A percentile compares a stretch with the other conserved stretches of the same genome.
Evolutionary conservation across 2,329 filamentous ascomycete genomes (phyloP).

Genomic region (Pseudopithomyces chartarum): DNA sequence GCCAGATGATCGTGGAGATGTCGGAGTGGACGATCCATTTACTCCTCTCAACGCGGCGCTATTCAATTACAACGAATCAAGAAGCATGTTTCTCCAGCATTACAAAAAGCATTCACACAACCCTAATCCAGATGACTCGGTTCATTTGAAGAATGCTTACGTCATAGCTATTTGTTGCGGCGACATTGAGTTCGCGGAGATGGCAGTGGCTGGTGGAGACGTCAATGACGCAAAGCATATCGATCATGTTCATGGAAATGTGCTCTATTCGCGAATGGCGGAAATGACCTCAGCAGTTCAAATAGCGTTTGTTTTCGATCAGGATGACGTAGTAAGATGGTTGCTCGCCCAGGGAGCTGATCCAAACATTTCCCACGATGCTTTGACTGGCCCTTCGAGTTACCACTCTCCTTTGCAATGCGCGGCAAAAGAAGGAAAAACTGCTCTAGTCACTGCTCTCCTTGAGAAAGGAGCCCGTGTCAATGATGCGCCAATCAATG

Average conservation of each 20-base stretch:
- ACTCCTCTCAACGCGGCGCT: not conserved
- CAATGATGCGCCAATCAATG: not conserved
- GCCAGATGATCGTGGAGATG: not conserved
- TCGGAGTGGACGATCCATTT: too few relatives aligned
- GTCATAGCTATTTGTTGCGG: not conserved
- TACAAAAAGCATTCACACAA: not conserved
- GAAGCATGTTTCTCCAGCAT: not conserved
- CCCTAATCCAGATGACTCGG: not conserved
- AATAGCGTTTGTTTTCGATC: not conserved
- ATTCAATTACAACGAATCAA: not conserved
- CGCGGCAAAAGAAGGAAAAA: not conserved
- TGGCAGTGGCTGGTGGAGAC: not conserved
- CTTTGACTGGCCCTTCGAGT: not conserved
- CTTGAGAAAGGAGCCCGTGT: not conserved
- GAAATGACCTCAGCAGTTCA: not conserved
- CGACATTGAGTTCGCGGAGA: not conserved
- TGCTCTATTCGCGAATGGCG: not conserved
- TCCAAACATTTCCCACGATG: not conserved
- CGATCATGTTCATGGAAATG: not conserved
- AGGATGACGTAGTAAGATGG: not conserved
- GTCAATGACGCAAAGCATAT: not conserved
- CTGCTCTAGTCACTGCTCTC: not conserved
- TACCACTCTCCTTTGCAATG: slow-evolving; percentile 2
- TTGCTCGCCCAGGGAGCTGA: not conserved
- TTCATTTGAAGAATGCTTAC: not conserved